Base-by-base conservation (phyloP, 495 filamentous ascomycete genomes). In the Cairneyella variabilis region DNA sequence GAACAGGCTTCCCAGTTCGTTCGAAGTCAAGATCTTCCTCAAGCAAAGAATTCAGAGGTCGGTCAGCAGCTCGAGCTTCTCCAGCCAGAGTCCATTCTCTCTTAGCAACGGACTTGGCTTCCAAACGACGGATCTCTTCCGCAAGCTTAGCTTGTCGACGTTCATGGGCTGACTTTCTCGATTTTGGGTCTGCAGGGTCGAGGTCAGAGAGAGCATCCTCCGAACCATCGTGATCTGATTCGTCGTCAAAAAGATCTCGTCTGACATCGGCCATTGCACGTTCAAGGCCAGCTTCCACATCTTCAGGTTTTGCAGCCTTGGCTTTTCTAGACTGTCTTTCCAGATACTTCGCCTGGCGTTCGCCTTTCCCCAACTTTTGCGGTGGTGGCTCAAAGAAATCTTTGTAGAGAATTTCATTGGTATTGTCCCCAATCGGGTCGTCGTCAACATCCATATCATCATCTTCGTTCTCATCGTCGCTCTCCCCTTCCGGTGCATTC, bases 11-110 rank as follows among this genome's bases (percentile, higher is more conserved):
- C 54, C 93, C 95, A n/a, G 88, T 81, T 43, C 93, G 81, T 67
- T 98, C 93, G 61, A 97, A 97, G 48, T 97, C 93, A 12, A 98
- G 77, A 56, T 97, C 91, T 69, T 97, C 86, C 66, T 97, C 95
- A 2, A 98, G 79, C 0, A 98, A 78, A 0, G 91, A 96, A 68
- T 98, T 97, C 16, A 90, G 53, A 0, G 95, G 93, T 41, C 93
- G 77, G 53, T 90, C 88, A 2, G 74, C 74, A 0, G 89, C 95
- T 40, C 82, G 79, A 34, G 90, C 93, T 76, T 98, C 93, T 62
- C 93, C 93, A 10, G 87, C 76, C 30, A 97, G 74, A 43, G 86
- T 88, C 93, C 93, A 98, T 56, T 91, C 82, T 41, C 89, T 85
- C 67, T 96, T 96, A 2, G 89, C 88, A 7, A 98, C 86, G 47